phyloP scores from a whole-genome alignment of 768 basidiomycete species.

The Suillus subalutaceus region DNA sequence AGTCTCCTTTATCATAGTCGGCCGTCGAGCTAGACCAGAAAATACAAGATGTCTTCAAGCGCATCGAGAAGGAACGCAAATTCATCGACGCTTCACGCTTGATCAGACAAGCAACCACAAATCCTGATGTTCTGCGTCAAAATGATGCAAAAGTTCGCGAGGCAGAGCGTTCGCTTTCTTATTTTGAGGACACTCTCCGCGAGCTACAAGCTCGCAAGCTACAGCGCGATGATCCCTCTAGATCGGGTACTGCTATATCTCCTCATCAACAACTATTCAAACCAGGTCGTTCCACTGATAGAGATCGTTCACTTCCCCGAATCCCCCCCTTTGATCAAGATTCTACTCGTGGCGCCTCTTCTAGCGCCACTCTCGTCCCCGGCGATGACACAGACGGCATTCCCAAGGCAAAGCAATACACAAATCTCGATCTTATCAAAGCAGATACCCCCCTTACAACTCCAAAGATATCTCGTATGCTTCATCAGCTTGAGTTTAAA shows the following conservation, averaged over 20 bases:
- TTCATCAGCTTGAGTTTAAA: slow-evolving; percentile 99
- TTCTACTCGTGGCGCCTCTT: slow-evolving; percentile 34
- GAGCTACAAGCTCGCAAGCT: slow-evolving; percentile 81
- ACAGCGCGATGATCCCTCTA: slow-evolving; percentile 55
- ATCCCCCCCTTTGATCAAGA: slow-evolving; percentile 57
- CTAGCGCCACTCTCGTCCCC: slow-evolving; percentile 41
- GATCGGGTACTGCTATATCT: slow-evolving; percentile 45
- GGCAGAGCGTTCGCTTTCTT: slow-evolving; percentile 79
- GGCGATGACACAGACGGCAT: slow-evolving; percentile 40
- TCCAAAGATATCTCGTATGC: slow-evolving; percentile 95
- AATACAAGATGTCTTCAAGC: slow-evolving; percentile 87
- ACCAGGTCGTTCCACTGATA: slow-evolving; percentile 26
- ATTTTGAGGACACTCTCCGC: slow-evolving; percentile 85
- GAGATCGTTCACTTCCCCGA: slow-evolving; percentile 41
- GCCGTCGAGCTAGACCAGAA: slow-evolving; percentile 82
- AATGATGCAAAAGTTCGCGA: slow-evolving; percentile 88
- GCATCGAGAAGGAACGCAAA: slow-evolving; percentile 92
- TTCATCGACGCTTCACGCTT: slow-evolving; percentile 83
- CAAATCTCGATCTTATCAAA: slow-evolving; percentile 92
- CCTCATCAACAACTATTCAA: slow-evolving; percentile 32
- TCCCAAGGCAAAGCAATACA: slow-evolving; percentile 67
- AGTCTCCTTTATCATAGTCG: slow-evolving; percentile 17
- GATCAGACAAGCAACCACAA: slow-evolving; percentile 79
- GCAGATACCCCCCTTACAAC: slow-evolving; percentile 96
- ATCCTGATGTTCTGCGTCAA: slow-evolving; percentile 81